These are phyloP conservation scores for Penicillium sp. DNA, from an alignment of 2,329 filamentous ascomycete species.

Conservation along the genomic window DNA sequence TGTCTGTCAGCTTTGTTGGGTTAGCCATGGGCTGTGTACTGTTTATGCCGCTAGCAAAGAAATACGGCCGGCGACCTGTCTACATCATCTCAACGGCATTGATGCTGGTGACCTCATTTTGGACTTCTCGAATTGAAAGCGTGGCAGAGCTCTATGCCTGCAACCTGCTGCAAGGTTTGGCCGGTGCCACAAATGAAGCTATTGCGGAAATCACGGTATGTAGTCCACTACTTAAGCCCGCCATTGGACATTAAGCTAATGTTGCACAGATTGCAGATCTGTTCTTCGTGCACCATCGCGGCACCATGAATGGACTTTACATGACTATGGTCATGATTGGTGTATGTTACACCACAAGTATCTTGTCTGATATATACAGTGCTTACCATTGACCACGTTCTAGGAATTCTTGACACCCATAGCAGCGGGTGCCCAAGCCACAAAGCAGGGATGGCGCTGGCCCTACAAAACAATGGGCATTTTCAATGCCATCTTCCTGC, in stretches of 20 bases:
- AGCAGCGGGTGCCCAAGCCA: conserved; percentile 32
- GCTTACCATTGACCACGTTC: neutral
- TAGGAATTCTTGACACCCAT: conserved; percentile 33
- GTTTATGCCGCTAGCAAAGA: conserved; percentile 46
- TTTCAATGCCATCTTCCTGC: conserved; percentile 24
- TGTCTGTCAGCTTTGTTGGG: conserved; percentile 45
- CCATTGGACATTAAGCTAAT: neutral
- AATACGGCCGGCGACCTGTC: conserved; percentile 45
- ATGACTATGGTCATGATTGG: conserved; percentile 39
- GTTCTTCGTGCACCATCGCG: conserved; percentile 50
- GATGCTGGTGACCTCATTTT: conserved; percentile 38
- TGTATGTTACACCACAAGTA: conserved; percentile 18
- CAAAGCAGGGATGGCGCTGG: conserved; percentile 33
- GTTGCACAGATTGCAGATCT: conserved; percentile 40
- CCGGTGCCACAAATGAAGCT: conserved; percentile 40
- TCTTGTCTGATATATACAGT: neutral
- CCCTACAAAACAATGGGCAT: conserved; percentile 36
- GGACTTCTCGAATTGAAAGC: conserved; percentile 42
- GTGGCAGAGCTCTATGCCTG: conserved; percentile 42
- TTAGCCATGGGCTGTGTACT: conserved; percentile 44
- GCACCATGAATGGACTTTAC: conserved; percentile 49
- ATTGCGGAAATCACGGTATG: conserved; percentile 42
- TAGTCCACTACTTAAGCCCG: conserved; percentile 31
- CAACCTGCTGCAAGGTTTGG: conserved; percentile 41
- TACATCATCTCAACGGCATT: conserved; percentile 43